Base-by-base conservation (phyloP, 1,284 basidiomycete genomes). In the Schizophyllum commune region DNA sequence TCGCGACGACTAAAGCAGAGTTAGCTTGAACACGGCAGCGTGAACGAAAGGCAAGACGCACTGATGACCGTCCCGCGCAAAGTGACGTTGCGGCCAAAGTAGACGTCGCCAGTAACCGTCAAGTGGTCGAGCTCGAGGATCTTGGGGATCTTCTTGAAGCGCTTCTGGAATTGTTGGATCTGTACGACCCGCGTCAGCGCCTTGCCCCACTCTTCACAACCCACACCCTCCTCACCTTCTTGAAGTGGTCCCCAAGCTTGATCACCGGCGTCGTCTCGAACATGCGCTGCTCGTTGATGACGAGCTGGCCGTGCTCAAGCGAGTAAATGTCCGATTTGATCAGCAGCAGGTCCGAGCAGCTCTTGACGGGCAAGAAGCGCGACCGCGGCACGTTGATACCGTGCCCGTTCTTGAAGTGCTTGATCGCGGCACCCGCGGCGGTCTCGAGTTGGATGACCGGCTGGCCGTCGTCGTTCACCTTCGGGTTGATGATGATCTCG, bases 301-400 rank as follows among this genome's bases (percentile, higher is more conserved):
- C 86, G 59, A 99, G 86, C 70, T 93, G 92, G 61, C 97, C 97
- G 75, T 99, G 96, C 76, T 92, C 81, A 59, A 99, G 81, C 66
- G 90, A 92, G 82, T 99, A 99, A 66, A 99, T 89, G 73, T 98
- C 95, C 67, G 91, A 94, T 79, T 96, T 99, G 84, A 98, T 97
- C 68, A 98, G 81, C 33, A 98, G 83, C 68, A 98, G 80, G 74
- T 96, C 93, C 58, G 92, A 94, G 75, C 91, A 94, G 65, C 86
- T 89, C 83, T 93, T 93, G 69, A 96, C 97, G 64, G 97, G 96
- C 73, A 99, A 82, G 92, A 99, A 98, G 63, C 97, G 92, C 67
- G 87, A 91, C 65, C 97, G 91, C 60, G 97, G 96, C 21, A 99
- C 97, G 77, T 99, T 99, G 78, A 99, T 92, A 67, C 97, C 97